Evolutionary conservation across 345 rosid species (phyloP).

Genomic region (Ailanthus altissimus): DNA sequence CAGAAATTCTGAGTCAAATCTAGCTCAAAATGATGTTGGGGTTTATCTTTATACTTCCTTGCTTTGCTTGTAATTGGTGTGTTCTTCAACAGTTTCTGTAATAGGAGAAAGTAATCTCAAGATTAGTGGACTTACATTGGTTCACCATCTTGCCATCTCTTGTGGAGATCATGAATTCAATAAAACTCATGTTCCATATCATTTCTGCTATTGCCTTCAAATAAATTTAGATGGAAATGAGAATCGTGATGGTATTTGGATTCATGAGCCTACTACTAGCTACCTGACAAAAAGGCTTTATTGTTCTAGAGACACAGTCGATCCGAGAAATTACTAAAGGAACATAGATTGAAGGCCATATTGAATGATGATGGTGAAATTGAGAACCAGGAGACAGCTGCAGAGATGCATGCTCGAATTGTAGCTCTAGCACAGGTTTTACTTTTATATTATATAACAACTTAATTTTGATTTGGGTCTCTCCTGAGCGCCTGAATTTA

Average conservation of each 20-base stretch:
- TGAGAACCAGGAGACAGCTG: slow-evolving; percentile 64
- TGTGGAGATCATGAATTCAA: background rate
- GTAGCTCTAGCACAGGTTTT: slow-evolving; percentile 49
- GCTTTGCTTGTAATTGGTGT: background rate
- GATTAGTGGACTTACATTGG: background rate
- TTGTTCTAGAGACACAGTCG: slow-evolving; percentile 59
- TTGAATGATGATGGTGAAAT: slow-evolving; percentile 67
- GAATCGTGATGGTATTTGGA: background rate
- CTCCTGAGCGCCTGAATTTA: background rate
- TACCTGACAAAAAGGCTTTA: background rate
- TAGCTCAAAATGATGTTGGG: background rate
- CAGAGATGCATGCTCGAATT: slow-evolving; percentile 54
- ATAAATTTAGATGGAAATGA: background rate
- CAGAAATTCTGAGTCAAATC: no score
- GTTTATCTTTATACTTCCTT: background rate
- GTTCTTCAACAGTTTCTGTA: background rate
- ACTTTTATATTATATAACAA: background rate
- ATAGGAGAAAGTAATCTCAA: background rate
- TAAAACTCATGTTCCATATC: background rate
- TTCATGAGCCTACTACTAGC: background rate
- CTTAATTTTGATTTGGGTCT: background rate
- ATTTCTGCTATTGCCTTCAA: background rate
- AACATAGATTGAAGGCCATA: slow-evolving; percentile 58
- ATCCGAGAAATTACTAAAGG: slow-evolving; percentile 65
- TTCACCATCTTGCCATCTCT: background rate